Base-by-base conservation (phyloP, 768 basidiomycete genomes). In the Podaxis rugospora region DNA sequence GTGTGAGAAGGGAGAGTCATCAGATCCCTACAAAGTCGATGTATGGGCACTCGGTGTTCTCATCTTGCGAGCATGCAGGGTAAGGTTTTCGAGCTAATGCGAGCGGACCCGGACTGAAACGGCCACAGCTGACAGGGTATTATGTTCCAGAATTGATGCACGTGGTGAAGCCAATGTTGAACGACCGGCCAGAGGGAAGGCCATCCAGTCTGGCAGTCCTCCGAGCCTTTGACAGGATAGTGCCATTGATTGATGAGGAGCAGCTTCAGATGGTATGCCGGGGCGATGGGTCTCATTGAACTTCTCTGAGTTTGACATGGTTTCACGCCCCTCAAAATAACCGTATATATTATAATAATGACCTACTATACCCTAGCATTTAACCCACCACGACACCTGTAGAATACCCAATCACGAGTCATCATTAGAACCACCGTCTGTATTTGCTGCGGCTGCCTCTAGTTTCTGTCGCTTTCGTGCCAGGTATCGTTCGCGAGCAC, bases 401-500 rank as follows among this genome's bases (percentile, higher is more conserved):
- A 61, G 21, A 61, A 37, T 56, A 47, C 9, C n/a, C 35, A 46
- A 13, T 57, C 25, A 56, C 21, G 25, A 32, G 14, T 40, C 28
- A 25, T 47, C 40, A 18, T 51, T 25, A 3, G 47, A n/a, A 27
- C 23, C 28, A 42, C 49, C 36, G 53, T 40, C 51, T 28, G 51
- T 52, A 63, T 40, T 63, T 50, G 57, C 50, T 39, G 62, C 51
- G 28, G 61, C 66, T 50, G 74, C 72, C 64, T 93, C 91, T 68
- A 93, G 62, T 67, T 83, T 89, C 70, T 82, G 83, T 53, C 89
- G 84, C 76, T 97, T 97, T 67, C 95, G 78, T 69, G 87, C 85
- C 51, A 90, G 68, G 68, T 90, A 94, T 56, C 93, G 81, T 62
- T 87, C 83, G 56, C 82, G 82, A 13, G 92, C 92, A 69, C 81